Base-by-base conservation (phyloP, 1,284 basidiomycete species). In the Ceratobasidium sp. region DNA sequence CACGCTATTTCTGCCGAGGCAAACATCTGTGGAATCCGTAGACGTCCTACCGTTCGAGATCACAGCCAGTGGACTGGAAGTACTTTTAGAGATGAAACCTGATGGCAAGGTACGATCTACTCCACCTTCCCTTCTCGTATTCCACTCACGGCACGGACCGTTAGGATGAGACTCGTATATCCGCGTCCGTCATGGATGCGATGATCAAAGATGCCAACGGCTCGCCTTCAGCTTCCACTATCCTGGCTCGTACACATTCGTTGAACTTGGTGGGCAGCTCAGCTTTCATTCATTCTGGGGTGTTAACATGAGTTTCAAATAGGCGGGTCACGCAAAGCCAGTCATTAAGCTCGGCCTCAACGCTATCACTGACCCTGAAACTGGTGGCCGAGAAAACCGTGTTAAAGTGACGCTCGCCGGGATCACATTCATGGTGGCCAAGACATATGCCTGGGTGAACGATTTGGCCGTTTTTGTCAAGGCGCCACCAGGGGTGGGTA, bases 401-500 rank as follows among this genome's bases (percentile, higher is more conserved):
- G 83, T 98, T 76, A 90, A 89, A 76, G 75, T 95, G 17, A 87
- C 88, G 0, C 80, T 96, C 6, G 88, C 86, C 76, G 90, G 90
- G 26, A 89, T 94, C 78, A 93, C 90, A 0, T 88, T 90, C 78
- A 90, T 87, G 73, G 81, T 92, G 5, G 87, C 88, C 33, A 88
- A 92, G 10, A 90, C 96, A 79, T 81, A 91, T 35, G 82, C 83
- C 8, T 94, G 94, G 89, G 83, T 90, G 3, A 80, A 85, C 3
- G 93, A 96, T 79, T 80, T 99, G 7, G 84, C 83, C 3, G 76
- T 78, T 0, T 97, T 97, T 81, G 85, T 88, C 37, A 95, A 95
- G 82, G 90, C 96, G 28, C 97, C 97, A 15, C 93, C 94, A 63
- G 96, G 94, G 56, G 95, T 95, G 83, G 79, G 92, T 86, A 33